A percentile compares a stretch with the other conserved stretches of the same genome.
These are phyloP conservation scores for Paraglomus brasilianum DNA, from an alignment of 192 early-diverging fungal genomes.

Conservation along the genomic window DNA sequence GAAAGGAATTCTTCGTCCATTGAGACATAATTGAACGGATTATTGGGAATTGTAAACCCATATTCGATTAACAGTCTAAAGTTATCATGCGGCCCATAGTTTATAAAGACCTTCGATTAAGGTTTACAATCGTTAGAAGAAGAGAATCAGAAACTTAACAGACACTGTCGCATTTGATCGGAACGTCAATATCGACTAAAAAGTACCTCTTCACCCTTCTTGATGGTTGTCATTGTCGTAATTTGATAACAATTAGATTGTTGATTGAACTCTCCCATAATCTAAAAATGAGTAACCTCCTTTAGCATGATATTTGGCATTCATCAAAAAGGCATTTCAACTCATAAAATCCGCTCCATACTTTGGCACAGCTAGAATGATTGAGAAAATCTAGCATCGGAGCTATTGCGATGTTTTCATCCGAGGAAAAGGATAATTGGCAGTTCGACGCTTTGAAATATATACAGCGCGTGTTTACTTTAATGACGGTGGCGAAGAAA, in stretches of 20 bases:
- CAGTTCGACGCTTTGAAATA: slow-evolving; percentile 45
- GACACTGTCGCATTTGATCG: not conserved
- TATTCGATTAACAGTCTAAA: slow-evolving; percentile 55
- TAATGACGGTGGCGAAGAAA: not conserved
- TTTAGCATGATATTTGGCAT: not conserved
- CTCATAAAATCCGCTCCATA: slow-evolving; percentile 40
- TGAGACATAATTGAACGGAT: slow-evolving; percentile 50
- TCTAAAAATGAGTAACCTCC: slow-evolving; percentile 32
- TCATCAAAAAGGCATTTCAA: not conserved
- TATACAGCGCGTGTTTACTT: slow-evolving; percentile 62
- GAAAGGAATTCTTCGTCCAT: slow-evolving; percentile 50
- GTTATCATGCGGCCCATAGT: slow-evolving; percentile 61
- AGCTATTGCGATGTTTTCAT: slow-evolving; percentile 67
- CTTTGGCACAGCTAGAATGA: slow-evolving; percentile 59
- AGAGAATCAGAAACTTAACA: too few species aligned
- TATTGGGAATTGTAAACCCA: slow-evolving; percentile 54
- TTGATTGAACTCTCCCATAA: slow-evolving; percentile 50
- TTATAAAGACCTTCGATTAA: slow-evolving; percentile 48
- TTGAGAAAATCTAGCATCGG: slow-evolving; percentile 78
- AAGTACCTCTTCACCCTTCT: slow-evolving; percentile 55
- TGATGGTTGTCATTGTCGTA: slow-evolving; percentile 55
- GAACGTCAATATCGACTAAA: not conserved
- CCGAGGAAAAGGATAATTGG: slow-evolving; percentile 12
- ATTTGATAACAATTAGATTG: slow-evolving; percentile 62
- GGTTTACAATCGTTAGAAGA: not conserved